These are phyloP conservation scores for Deakozyma indianensis DNA, from an alignment of 805 yeast species.

Conservation along the genomic window DNA sequence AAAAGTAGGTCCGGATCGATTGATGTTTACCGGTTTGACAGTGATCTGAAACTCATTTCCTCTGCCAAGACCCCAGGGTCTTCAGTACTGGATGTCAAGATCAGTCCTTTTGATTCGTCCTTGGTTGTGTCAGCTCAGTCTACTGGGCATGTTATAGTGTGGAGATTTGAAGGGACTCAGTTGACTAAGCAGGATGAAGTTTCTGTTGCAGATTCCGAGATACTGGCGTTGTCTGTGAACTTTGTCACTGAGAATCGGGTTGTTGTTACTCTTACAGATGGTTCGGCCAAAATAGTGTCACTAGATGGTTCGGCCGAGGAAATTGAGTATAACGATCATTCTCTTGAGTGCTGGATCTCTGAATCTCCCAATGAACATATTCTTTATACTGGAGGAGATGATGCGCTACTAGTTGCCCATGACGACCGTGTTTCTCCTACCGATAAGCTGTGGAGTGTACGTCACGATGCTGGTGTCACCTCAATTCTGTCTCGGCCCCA, in stretches of 20 bases:
- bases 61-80: conserved; percentile 14
- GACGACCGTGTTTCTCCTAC: conserved; percentile 35
- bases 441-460: conserved; percentile 15
- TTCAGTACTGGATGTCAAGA: conserved; percentile 63
- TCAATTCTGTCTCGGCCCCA: conserved; percentile 44
- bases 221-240: conserved; percentile 50
- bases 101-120: conserved; percentile 38
- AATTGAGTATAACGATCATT: conserved; percentile 31
- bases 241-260: conserved; percentile 35
- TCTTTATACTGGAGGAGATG: conserved; percentile 79
- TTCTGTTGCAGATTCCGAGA: conserved; percentile 33
- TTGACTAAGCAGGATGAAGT: conserved; percentile 19
- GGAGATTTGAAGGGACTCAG: conserved; percentile 29
- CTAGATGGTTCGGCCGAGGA: conserved; percentile 20
- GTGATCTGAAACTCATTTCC: conserved; percentile 8
- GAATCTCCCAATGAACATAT: conserved; percentile 44
- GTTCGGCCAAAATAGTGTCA: conserved; percentile 31
- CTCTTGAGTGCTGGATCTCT: conserved; percentile 82
- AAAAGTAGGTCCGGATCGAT: conserved; percentile 52
- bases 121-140: conserved; percentile 58
- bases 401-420: conserved; percentile 57
- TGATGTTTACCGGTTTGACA: conserved; percentile 25
- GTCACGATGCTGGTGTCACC: conserved; percentile 87
- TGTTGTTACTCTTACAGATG: conserved; percentile 54
- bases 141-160: conserved; percentile 55